Evolutionary conservation across 257 asterid genomes (phyloP), one percentile per base, ranked within the genome.

Genomic region (Gynochthodes officinalis): DNA sequence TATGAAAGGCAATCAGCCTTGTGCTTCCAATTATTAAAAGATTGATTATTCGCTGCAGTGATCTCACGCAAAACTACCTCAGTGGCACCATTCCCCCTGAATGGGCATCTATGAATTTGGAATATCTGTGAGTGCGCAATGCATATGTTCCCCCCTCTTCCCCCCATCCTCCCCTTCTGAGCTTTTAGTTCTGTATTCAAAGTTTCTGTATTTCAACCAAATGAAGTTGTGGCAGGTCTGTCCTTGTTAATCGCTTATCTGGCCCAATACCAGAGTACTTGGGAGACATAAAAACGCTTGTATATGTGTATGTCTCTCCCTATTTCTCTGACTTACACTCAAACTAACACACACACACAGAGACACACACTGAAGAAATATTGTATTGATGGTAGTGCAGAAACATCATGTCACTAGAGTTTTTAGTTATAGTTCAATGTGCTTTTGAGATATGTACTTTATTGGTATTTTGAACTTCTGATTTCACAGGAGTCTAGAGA

Each of bases 401-500:
- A 32, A 4, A 35, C 28, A 60, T 32, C 65, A 60, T 18, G 40
- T 58, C 10, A 7, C 21, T 32, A 10, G 23, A n/a, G 23, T 30
- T 19, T 6, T 60, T 30, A 1, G 12, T 30, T 32, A 15, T 1
- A 30, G 43, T 2, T 60, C 25, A 30, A 32, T 60, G 16, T 30
- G 65, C 9, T 52, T 12, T 13, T 57, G n/a, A 58, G 13, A 58
- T 39, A 58, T 10, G 39, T 25, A 32, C 12, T 3, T 50, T 50
- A 50, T 58, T 33, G 67, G 64, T 59, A 59, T 32, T 23, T 60
- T 83, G 49, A 75, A 54, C 63, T 23, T 48, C 27, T 57, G 25
- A 55, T 50, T 68, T 62, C 78, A 80, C 87, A 86, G 96, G 94
- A 82, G 83, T 83, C 76, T 89, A 63, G 92, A 89, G 81, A 76